A percentile compares a stretch with the other conserved stretches of the same genome.
phyloP scores from a whole-genome alignment of 1,284 basidiomycete genomes.

The Trichosporon asahii region DNA sequence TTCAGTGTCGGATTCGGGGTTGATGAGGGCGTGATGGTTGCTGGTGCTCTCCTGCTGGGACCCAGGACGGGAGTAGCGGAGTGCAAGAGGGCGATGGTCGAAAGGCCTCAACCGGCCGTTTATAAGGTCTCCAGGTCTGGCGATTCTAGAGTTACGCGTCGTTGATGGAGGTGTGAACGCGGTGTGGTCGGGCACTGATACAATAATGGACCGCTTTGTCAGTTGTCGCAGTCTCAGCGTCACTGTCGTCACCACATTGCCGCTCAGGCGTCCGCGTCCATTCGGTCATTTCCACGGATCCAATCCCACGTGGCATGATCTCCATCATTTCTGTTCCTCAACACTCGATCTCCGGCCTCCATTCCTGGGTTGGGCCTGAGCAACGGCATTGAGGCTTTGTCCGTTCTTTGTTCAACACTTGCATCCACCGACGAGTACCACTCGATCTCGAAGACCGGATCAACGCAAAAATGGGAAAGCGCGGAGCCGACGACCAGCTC shows the following conservation, averaged over 20 bases:
- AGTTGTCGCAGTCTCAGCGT: not conserved
- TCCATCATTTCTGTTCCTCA: not conserved
- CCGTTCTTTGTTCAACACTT: not conserved
- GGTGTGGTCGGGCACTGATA: constrained; percentile 2
- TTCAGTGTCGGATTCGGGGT: not conserved
- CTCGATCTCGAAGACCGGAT: not conserved
- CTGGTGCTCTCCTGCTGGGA: not conserved
- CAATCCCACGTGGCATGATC: constrained; percentile 8
- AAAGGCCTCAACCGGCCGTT: not conserved
- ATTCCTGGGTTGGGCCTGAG: not conserved
- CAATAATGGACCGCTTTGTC: not conserved
- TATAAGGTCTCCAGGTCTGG: not conserved
- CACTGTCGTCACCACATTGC: constrained; percentile 6
- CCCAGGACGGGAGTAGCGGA: not conserved
- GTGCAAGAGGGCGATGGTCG: not conserved
- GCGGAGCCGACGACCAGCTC: constrained; percentile 69
- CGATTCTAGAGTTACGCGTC: not conserved
- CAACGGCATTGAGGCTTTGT: not conserved
- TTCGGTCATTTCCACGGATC: constrained; percentile 14
- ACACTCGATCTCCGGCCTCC: not conserved
- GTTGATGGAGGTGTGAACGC: not conserved
- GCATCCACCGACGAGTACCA: not conserved
- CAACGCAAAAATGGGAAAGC: constrained; percentile 56
- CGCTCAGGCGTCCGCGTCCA: not conserved
- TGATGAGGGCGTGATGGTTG: not conserved